These are phyloP conservation scores for Phytophthora litchii DNA, from an alignment of 352 stramenopile genomes.

Conservation along the genomic window DNA sequence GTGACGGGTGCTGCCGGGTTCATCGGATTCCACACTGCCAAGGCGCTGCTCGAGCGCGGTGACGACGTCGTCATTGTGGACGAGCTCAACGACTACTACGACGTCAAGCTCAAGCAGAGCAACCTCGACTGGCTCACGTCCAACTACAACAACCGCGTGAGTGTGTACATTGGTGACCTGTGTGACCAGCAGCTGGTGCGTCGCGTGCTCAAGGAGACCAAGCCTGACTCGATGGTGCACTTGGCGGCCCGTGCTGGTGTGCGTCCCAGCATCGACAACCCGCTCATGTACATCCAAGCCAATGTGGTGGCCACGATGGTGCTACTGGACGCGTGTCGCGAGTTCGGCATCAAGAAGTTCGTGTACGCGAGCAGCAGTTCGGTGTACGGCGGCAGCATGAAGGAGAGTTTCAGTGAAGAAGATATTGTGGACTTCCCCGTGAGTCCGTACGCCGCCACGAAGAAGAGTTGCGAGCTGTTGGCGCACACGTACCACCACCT, in stretches of 20 bases:
- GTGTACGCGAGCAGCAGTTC: conserved; percentile 96
- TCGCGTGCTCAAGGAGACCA: conserved; percentile 88
- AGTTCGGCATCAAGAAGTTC: conserved; percentile 93
- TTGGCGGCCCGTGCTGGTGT: conserved; percentile 97
- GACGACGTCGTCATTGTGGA: conserved; percentile 97
- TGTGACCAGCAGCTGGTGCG: conserved; percentile 93
- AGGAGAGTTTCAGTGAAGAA: conserved; percentile 90
- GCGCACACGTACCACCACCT: conserved; percentile 98
- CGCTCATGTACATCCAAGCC: conserved; percentile 97
- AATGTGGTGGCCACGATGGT: conserved; percentile 96
- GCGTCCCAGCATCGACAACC: conserved; percentile 97
- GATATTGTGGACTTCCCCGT: conserved; percentile 95
- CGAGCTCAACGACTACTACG: conserved; percentile 99
- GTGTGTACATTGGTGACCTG: conserved; percentile 92
- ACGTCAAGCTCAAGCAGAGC: conserved; percentile 95
- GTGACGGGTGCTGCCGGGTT: conserved; percentile 97
- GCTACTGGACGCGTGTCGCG: conserved; percentile 92
- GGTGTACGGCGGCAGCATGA: conserved; percentile 95
- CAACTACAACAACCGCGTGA: conserved; percentile 63
- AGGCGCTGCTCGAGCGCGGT: conserved; percentile 83
- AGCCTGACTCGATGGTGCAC: conserved; percentile 91
- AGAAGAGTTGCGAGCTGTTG: conserved; percentile 97
- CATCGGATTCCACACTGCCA: conserved; percentile 96
- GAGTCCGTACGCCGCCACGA: conserved; percentile 96
- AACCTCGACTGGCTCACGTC: conserved; percentile 91